Conservation (phyloP, 768 basidiomycete species). For the Pleurotus tuber-regium region DNA sequence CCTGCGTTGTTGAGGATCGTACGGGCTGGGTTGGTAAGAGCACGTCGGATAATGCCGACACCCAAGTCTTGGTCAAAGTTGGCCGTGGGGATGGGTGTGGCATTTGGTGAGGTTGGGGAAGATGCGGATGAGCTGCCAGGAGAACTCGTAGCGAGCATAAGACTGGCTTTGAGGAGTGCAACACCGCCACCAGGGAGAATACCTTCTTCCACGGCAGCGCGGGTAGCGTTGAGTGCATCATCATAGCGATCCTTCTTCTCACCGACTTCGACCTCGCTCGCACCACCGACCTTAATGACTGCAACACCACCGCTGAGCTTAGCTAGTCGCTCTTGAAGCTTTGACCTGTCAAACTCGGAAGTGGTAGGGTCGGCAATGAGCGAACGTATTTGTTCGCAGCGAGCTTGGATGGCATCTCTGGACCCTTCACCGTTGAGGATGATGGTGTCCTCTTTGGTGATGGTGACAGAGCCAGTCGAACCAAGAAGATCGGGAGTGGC, state of each 20-base stretch:
- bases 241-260: slow-evolving; percentile 99
- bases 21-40: slow-evolving; percentile 78
- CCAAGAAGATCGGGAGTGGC: slow-evolving; percentile 88
- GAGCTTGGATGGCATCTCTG: slow-evolving; percentile 85
- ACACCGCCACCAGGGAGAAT: slow-evolving; percentile 97
- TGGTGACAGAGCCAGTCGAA: slow-evolving; percentile 84
- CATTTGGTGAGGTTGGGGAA: slow-evolving; percentile 50
- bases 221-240: slow-evolving; percentile 93
- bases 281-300: slow-evolving; percentile 97
- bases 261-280: slow-evolving; percentile 91
- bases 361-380: slow-evolving; percentile 82
- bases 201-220: slow-evolving; percentile 97
- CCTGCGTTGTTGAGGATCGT: slow-evolving; percentile 94
- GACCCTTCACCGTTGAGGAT: slow-evolving; percentile 90
- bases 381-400: slow-evolving; percentile 93
- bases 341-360: slow-evolving; percentile 89
- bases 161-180: slow-evolving; percentile 83
- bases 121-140: slow-evolving; percentile 45
- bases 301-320: slow-evolving; percentile 96
- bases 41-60: slow-evolving; percentile 87
- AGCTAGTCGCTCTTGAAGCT: slow-evolving; percentile 94
- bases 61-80: slow-evolving; percentile 99
- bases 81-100: slow-evolving; percentile 67
- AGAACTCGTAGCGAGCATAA: slow-evolving; percentile 60
- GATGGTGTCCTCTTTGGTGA: slow-evolving; percentile 98